Base-by-base conservation (phyloP, 768 basidiomycete genomes). In the Boletus tomentosulus region DNA sequence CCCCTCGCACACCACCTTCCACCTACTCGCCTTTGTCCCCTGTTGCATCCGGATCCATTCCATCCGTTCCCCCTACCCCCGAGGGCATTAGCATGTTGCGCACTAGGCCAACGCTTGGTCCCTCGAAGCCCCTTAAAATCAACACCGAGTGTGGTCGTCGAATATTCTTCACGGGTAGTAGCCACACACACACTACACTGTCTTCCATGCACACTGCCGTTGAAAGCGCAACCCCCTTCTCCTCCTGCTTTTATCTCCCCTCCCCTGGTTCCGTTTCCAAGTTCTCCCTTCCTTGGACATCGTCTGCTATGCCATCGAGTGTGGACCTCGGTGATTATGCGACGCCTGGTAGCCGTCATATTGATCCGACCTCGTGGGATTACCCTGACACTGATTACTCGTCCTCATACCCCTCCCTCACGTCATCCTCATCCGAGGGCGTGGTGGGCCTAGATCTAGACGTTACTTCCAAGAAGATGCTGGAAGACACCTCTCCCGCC, bases 141-240 rank as follows among this genome's bases (percentile, higher is more conserved):
- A 78, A 87, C 69, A 87, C 85, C 48, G 62, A 65, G 8, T 70
- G 69, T 52, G 69, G 69, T 48, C 69, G 69, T 31, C 68, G 69
- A 35, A 67, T 70, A 46, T 67, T 72, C 50, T 71, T 68, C 51
- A 64, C 71, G 31, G 71, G 71, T 19, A 78, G 75, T 41, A 74
- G 62, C 54, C 80, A 80, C 13, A 77, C 80, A 35, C 64, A 66
- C 48, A 73, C 73, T 27, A 74, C 73, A 0, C 72, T 74, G 16
- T 83, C 84, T 31, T 85, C 85, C 27, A 87, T 89, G 86, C 86
- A 85, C 54, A 89, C 87, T 19, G 87, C 87, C 37, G 80, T 87
- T 46, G 87, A 88, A 68, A 66, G 63, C 33, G 78, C 80, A 51
- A 83, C 80, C 50, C 76, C 78, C 12, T 83, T 81, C 60, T 77